Base-by-base conservation (phyloP, 2,329 filamentous ascomycete species). In the Scedosporium dehoogii region DNA sequence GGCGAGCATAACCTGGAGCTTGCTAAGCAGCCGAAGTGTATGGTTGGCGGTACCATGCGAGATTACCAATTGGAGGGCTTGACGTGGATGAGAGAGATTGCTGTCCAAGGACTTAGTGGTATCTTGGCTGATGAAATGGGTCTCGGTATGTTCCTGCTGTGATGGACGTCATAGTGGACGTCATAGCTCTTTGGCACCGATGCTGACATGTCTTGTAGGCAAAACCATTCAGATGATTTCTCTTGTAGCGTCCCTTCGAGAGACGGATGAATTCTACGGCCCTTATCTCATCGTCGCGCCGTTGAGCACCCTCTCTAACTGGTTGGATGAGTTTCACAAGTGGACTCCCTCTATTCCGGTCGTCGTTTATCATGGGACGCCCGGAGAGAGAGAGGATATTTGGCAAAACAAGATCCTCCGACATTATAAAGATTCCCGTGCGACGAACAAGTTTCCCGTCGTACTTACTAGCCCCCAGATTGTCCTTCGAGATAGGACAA, bases 391-490 rank as follows among this genome's bases (percentile, higher is more conserved):
- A n/a, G 86, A 86, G 59, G 79, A 85, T 1, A 84, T 97, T n/a
- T 87, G 92, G 64, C 81, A 79, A 55, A 87, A 84, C n/a, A 77
- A 82, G 46, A 84, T 97, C 69, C 87, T 87, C 71, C 83, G 83
- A 53, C 78, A 91, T 64, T 84, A 93, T 14, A 83, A 85, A 12
- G 58, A 63, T 44, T 12, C 44, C 25, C 73, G 79, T 1, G 83
- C 83, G 0, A 84, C 76, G 0, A 76, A 82, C 1, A 83, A 88
- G 56, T 99, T 97, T 65, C 94, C 94, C 0, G 88, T 99, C 0
- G 89, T 97, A 0, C 92, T 92, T 69, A 99, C 94, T 0, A 96
- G 89, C 46, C 97, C 97, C 69, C 94, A 99, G 71, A 97, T 99
- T 71, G 92, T 96, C 61, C 87, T 99, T 75, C 88, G 91, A 68